Percentiles rank a stretch among this genome's conserved stretches.
phyloP scores from a whole-genome alignment of 139 green algal species.

The Trebouxia sp. region DNA sequence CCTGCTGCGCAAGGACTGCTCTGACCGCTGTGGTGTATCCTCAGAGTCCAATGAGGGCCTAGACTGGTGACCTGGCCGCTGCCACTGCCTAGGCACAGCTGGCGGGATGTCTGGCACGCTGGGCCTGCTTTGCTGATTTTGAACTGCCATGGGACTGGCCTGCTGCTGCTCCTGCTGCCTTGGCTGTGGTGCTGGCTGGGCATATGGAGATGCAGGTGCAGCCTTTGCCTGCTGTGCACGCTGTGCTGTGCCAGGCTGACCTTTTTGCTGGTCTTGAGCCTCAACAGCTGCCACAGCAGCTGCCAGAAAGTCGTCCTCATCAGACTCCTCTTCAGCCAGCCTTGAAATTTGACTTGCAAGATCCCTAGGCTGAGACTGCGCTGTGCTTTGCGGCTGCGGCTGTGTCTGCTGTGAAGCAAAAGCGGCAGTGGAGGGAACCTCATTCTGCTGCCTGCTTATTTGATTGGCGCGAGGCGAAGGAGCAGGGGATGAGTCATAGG shows the following conservation, averaged over 20 bases:
- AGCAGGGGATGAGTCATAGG: conserved; percentile 7
- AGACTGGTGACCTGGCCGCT: not conserved
- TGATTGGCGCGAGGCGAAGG: not conserved
- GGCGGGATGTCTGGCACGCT: conserved; percentile 2
- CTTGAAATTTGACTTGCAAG: not conserved
- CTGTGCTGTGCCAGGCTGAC: not conserved
- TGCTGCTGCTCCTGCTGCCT: not conserved
- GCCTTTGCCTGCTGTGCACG: conserved; percentile 18
- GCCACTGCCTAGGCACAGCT: not conserved
- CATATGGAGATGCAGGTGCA: no score
- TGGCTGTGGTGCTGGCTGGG: no score
- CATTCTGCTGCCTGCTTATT: not conserved
- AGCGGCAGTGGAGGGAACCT: not conserved
- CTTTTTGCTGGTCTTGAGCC: not conserved
- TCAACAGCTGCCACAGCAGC: conserved; percentile 16
- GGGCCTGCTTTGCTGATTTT: conserved; percentile 17
- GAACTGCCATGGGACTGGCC: not conserved
- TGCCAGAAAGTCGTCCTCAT: conserved; percentile 15
- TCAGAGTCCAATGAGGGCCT: not conserved
- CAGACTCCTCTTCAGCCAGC: conserved; percentile 19
- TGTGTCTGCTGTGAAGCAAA: not conserved
- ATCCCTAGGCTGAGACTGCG: not conserved
- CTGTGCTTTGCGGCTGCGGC: conserved; percentile 11
- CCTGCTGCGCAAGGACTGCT: conserved; percentile 1
- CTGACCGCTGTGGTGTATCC: not conserved